phyloP scores from a whole-genome alignment of 2,329 filamentous ascomycete species.

The Epicoccum sorghinum region DNA sequence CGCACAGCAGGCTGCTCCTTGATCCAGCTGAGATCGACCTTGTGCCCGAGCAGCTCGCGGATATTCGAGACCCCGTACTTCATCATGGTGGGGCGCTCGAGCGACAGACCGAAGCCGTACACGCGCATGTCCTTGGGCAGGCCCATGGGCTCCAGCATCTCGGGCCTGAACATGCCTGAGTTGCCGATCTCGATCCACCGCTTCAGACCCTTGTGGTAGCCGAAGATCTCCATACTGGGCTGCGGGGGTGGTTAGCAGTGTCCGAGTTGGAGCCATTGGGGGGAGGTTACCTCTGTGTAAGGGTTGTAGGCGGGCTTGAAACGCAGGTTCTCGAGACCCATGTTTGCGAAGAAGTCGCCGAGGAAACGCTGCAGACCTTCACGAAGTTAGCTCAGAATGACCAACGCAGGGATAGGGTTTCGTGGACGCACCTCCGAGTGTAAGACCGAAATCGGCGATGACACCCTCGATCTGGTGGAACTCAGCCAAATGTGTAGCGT shows the following conservation, averaged over 20 bases:
- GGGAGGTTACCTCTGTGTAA: constrained; percentile 57
- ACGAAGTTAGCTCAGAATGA: constrained; percentile 6
- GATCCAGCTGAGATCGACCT: constrained; percentile 92
- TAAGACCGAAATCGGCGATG: constrained; percentile 94
- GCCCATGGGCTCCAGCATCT: constrained; percentile 96
- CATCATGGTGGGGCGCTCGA: constrained; percentile 98
- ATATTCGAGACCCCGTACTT: constrained; percentile 84
- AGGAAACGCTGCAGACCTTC: constrained; percentile 83
- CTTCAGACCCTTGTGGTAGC: constrained; percentile 74
- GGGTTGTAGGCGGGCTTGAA: constrained; percentile 99
- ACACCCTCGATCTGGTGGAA: constrained; percentile 99
- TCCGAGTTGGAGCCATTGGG: too few species aligned
- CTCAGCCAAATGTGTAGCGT: constrained; percentile 94
- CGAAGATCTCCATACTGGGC: constrained; percentile 95
- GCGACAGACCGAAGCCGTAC: constrained; percentile 89
- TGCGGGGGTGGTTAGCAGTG: background rate
- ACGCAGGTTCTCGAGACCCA: constrained; percentile 84
- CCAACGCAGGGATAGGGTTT: background rate
- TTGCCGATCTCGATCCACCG: constrained; percentile 93
- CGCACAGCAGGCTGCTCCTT: constrained; percentile 89
- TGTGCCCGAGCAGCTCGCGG: constrained; percentile 89
- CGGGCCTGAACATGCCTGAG: constrained; percentile 97
- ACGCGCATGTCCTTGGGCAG: constrained; percentile 89
- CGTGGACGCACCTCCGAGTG: constrained; percentile 70
- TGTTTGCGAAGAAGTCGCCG: constrained; percentile 93